Evolutionary conservation across 2,329 filamentous ascomycete genomes (phyloP).

Genomic region (Phyllosticta citribraziliensis): DNA sequence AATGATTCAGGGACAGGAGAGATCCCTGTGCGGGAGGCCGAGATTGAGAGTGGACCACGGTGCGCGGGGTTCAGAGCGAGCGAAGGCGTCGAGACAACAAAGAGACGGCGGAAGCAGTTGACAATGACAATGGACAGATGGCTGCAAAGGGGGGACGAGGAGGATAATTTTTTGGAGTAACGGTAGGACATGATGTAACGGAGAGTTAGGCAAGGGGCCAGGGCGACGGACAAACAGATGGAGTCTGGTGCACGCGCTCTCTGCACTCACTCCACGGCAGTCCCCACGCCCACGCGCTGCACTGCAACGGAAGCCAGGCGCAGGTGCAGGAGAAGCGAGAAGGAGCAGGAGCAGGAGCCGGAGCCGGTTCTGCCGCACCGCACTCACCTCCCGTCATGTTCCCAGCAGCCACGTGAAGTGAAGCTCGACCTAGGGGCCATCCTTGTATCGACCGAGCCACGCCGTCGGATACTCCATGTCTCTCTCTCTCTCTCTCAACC

Average conservation of each 20-base stretch:
- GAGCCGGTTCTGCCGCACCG: background rate
- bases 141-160: background rate
- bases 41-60: background rate
- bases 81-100: background rate
- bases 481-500: too few relatives aligned
- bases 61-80: background rate
- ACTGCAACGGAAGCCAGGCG: too few relatives aligned
- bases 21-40: background rate
- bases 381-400: too few relatives aligned
- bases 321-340: too few relatives aligned
- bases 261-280: too few relatives aligned
- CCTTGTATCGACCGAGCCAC: background rate
- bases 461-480: background rate
- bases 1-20: background rate
- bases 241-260: too few relatives aligned
- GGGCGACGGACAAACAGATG: background rate
- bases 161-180: background rate
- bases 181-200: background rate
- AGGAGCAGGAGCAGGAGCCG: background rate
- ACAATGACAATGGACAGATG: background rate
- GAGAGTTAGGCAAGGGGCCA: background rate
- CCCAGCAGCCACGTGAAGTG: background rate
- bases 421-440: background rate
- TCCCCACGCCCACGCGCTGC: too few relatives aligned
- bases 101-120: background rate